phyloP scores from a whole-genome alignment of 2,329 filamentous ascomycete species.

The Verticillium albo-atrum region DNA sequence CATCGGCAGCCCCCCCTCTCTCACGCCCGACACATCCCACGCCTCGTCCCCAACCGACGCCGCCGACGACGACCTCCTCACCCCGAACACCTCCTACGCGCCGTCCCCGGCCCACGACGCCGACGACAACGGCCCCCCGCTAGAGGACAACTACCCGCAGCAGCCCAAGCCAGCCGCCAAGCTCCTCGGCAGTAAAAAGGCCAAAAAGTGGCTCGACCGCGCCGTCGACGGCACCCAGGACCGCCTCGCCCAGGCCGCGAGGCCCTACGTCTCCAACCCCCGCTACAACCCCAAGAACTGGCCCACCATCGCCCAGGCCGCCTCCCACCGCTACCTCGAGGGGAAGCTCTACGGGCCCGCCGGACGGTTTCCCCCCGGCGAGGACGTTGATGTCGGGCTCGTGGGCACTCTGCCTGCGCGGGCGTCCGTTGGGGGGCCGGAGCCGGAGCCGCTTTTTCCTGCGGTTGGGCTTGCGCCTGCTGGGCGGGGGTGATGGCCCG shows the following conservation, averaged over 20 bases:
- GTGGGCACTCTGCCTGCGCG: not conserved
- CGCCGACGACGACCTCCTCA: too few species aligned
- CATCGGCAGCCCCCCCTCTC: not conserved
- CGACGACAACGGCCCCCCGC: not conserved
- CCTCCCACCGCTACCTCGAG: not conserved
- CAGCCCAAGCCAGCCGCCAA: not conserved
- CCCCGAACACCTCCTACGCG: too few species aligned
- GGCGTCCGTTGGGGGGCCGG: too few species aligned
- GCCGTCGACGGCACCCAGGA: not conserved
- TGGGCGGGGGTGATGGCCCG: too few species aligned
- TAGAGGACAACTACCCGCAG: not conserved
- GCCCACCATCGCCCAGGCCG: not conserved
- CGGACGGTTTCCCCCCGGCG: not conserved
- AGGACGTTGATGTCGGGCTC: not conserved
- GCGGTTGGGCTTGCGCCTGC: too few species aligned
- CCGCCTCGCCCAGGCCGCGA: not conserved
- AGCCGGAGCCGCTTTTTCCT: too few species aligned
- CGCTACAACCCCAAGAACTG: constrained; percentile 7
- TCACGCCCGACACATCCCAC: not conserved
- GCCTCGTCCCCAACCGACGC: too few species aligned
- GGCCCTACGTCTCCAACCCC: constrained; percentile 11
- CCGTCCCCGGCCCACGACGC: not conserved
- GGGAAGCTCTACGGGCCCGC: not conserved
- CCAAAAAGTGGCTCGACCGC: not conserved
- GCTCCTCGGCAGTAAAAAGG: constrained; percentile 1